Percentiles rank a stretch among this genome's conserved stretches.
These are phyloP conservation scores for Torulaspora indica DNA, from an alignment of 805 yeast genomes.

Conservation along the genomic window DNA sequence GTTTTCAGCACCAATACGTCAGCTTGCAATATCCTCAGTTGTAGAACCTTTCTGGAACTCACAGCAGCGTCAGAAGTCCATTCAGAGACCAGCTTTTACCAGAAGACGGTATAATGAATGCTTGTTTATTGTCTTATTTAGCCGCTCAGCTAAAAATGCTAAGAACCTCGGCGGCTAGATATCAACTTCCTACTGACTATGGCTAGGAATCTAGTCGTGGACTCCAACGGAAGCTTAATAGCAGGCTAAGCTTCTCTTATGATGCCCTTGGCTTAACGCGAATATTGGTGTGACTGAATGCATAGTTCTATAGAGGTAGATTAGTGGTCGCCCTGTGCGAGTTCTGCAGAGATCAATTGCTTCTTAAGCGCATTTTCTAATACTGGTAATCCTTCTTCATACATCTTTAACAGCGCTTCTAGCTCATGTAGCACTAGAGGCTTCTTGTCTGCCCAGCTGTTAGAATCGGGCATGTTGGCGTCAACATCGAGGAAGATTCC, in stretches of 20 bases:
- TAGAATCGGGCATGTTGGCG: slow-evolving; percentile 8
- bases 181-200: too few species aligned
- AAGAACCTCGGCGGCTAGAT: neutral
- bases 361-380: slow-evolving; percentile 29
- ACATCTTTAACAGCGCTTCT: slow-evolving; percentile 26
- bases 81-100: too few species aligned
- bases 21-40: too few species aligned
- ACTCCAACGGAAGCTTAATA: too few species aligned
- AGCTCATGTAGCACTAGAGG: slow-evolving; percentile 32
- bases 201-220: too few species aligned
- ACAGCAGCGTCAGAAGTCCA: too few species aligned
- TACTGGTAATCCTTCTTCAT: slow-evolving; percentile 31
- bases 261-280: neutral
- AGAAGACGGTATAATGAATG: too few species aligned
- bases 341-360: slow-evolving; percentile 17
- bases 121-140: neutral
- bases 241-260: too few species aligned
- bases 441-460: slow-evolving; percentile 26
- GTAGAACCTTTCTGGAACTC: too few species aligned
- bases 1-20: too few species aligned
- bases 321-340: slow-evolving; percentile 9
- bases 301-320: neutral
- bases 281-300: neutral
- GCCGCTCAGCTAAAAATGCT: neutral
- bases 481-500: slow-evolving; percentile 31